Percentiles rank a stretch among this genome's conserved stretches.
These are phyloP conservation scores for Scalesia atractyloides DNA, from an alignment of 129 eudicot species.

Conservation along the genomic window DNA sequence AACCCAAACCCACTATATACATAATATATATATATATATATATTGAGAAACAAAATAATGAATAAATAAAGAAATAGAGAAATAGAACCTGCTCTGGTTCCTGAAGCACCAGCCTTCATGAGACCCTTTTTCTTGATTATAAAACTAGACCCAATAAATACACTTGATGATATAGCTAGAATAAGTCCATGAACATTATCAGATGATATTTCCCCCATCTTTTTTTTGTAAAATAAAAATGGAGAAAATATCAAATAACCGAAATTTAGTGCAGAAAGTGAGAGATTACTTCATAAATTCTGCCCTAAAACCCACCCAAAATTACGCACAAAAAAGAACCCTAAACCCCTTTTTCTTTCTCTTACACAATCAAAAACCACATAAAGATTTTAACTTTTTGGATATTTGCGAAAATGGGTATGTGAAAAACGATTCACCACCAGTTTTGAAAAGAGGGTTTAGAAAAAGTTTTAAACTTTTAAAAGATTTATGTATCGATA, in stretches of 20 bases:
- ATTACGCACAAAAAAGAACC: background rate
- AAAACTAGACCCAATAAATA: conserved; percentile 84
- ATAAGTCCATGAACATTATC: conserved; percentile 69
- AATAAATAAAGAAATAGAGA: conserved; percentile 3
- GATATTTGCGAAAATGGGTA: conserved; percentile 29
- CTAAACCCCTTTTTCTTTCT: conserved; percentile 19
- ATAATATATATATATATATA: background rate
- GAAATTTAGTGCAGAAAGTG: conserved; percentile 21
- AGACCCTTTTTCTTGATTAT: conserved; percentile 91
- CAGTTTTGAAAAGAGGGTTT: conserved; percentile 18
- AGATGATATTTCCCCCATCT: conserved; percentile 62
- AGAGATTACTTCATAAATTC: conserved; percentile 21
- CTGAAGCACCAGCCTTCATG: conserved; percentile 64
- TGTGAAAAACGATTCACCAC: conserved; percentile 36
- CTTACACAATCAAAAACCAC: conserved; percentile 5
- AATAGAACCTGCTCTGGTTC: conserved; percentile 73
- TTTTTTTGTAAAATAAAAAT: conserved; percentile 14
- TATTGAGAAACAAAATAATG: background rate
- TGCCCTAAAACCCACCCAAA: conserved; percentile 22
- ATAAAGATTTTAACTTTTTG: conserved; percentile 28
- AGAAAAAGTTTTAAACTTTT: conserved; percentile 27
- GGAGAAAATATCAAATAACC: conserved; percentile 32
- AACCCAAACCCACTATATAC: no score
- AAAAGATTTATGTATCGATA: conserved; percentile 1
- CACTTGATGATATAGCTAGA: conserved; percentile 75